Evolutionary conservation across 441 rosid species (phyloP), one percentile per base, ranked within the genome.

Genomic region (Adansonia rubrostipa): DNA sequence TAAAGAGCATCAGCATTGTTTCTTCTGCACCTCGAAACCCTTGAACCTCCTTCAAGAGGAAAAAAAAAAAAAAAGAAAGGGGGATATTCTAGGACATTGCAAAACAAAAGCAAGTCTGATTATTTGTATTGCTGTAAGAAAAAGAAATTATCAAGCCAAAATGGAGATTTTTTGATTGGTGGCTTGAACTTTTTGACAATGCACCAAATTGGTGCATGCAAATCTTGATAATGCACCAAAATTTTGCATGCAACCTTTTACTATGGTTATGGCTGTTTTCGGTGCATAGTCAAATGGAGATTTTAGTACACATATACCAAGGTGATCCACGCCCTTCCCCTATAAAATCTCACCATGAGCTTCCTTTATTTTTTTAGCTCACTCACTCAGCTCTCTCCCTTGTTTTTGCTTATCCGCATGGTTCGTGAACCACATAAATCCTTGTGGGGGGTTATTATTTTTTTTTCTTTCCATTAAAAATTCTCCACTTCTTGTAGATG

Each of bases 161-260:
- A 53, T 53, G 57, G 15, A 53, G 19, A 53, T 53, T 53, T 28
- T 6, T 57, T 17, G 28, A 3, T 57, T 57, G 28, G 28, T 19
- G 10, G 10, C 28, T 19, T 17, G 62, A 57, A 57, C 19, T 19
- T 57, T 19, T 57, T 57, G 20, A 19, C 28, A 1, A 57, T 57
- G 62, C 62, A 57, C 3, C 28, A 3, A 57, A 57, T 19, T 19
- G 14, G 24, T 58, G 33, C 24, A 58, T 58, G 33, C 5, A 58
- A 58, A 58, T 58, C 63, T 58, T 58, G 22, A 58, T 58, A 53
- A 53, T 53, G 57, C 17, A 53, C 57, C 19, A 53, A 53, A 28
- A 53, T 53, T n/a, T 53, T 53, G 19, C 57, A 53, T 14, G 17
- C 57, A 53, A 53, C 14, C 4, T 53, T 53, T 14, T n/a, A 53